Conservation (phyloP, 768 basidiomycete genomes). For the Leccinum truebloodii region DNA sequence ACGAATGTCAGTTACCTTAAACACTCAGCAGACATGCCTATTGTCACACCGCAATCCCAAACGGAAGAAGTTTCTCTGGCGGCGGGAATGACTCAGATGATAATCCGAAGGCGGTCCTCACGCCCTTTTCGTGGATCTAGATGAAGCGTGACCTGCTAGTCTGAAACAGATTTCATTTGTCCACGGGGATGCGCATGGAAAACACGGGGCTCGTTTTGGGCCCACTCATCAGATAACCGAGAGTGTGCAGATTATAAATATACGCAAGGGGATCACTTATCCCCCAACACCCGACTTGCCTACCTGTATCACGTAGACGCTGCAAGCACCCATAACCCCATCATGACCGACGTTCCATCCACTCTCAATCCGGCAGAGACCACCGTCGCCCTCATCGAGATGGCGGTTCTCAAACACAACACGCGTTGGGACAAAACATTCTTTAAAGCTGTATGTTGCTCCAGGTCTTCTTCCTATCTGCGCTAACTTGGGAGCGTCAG, state of each 20-base stretch:
- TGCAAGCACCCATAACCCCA: background rate
- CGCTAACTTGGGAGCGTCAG: conserved; percentile 33
- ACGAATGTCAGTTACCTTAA: background rate
- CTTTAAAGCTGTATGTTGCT: conserved; percentile 62
- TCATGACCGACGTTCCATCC: conserved; percentile 33
- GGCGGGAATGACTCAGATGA: background rate
- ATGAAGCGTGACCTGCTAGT: background rate
- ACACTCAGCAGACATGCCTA: background rate
- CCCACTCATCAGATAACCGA: background rate
- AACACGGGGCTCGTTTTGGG: conserved; percentile 11
- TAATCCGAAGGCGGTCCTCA: background rate
- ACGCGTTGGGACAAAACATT: conserved; percentile 62
- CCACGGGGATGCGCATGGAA: background rate
- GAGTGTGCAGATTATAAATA: conserved; percentile 23
- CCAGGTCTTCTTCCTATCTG: background rate
- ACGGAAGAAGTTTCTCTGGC: background rate
- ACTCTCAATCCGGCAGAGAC: conserved; percentile 64
- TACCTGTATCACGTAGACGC: conserved; percentile 9
- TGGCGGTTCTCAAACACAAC: conserved; percentile 61
- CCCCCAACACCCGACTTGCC: background rate
- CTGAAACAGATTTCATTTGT: conserved; percentile 7
- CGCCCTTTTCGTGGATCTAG: background rate
- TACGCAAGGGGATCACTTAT: background rate
- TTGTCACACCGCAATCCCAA: background rate
- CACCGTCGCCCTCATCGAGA: conserved; percentile 55